Base-by-base conservation (phyloP, 2,329 filamentous ascomycete genomes). In the Calonectria pauciramosa region DNA sequence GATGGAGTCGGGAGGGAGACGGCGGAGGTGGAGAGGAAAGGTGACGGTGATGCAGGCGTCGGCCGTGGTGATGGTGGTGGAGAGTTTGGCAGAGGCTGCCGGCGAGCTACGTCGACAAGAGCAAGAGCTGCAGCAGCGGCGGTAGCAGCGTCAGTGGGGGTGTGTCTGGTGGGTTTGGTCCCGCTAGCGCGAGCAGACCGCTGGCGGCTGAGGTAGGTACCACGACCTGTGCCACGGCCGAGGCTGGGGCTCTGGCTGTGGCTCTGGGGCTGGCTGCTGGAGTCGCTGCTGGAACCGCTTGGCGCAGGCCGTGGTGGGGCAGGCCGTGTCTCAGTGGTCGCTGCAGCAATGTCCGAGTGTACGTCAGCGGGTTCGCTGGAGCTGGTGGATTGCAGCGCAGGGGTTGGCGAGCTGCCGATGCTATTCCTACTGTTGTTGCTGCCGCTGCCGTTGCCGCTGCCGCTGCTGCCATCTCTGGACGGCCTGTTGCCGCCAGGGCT, bases 61-160 rank as follows among this genome's bases (percentile, higher is more conserved):
- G 81, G 79, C 79, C 81, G 80, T 79, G 82, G 81, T 79, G 85
- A 80, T 83, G 82, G 81, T 80, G 84, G 83, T 83, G 85, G 83
- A 84, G 86, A 86, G 81, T 85, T 82, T 84, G 85, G 85, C 79
- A 85, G 83, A 83, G 85, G 83, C 79, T 86, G 84, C 78, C 80
- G 80, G 77, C 83, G 81, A 84, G 84, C 84, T 85, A 83, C 78
- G 78, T 79, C 75, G 76, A 83, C 80, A 75, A 83, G 78, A 73
- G 75, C 71, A 77, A 82, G 73, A 81, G 79, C 80, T 75, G 80
- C 72, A 69, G 80, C 64, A 78, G 76, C 70, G 30, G 70, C 44
- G 72, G 68, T 16, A 30, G 71, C 65, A 71, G 41, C 38, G 32
- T 49, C 59, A 70, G 70, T 64, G 54, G 68, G 68, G 49, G 67